Conservation (phyloP, 495 filamentous ascomycete genomes). For the Elasticomyces elasticus region DNA sequence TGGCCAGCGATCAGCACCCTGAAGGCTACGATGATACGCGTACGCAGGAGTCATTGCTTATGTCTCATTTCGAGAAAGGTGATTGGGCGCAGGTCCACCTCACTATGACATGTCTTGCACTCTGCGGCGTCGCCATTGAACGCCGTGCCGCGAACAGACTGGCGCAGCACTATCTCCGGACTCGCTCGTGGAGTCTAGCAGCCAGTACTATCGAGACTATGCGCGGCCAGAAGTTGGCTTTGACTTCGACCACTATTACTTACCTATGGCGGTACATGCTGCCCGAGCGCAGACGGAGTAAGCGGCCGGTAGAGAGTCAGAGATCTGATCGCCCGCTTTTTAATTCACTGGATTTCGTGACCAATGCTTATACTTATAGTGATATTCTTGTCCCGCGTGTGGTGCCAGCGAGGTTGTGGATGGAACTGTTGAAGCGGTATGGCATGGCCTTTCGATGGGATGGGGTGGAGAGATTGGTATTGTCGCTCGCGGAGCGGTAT, state of each 20-base stretch:
- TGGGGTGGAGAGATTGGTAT: conserved; percentile 34
- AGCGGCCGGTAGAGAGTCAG: not conserved
- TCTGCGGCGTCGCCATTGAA: conserved; percentile 19
- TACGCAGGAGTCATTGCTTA: conserved; percentile 48
- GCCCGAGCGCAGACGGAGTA: conserved; percentile 7
- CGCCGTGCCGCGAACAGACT: conserved; percentile 35
- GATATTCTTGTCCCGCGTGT: conserved; percentile 27
- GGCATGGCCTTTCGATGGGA: conserved; percentile 37
- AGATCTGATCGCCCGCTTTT: not conserved
- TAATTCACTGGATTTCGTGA: conserved; percentile 26
- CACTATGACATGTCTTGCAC: conserved; percentile 41
- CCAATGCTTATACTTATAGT: conserved; percentile 29
- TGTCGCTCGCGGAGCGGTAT: conserved; percentile 17
- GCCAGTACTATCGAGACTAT: conserved; percentile 6
- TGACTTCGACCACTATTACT: conserved; percentile 2
- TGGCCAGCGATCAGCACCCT: conserved; percentile 64
- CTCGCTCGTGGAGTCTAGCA: conserved; percentile 11
- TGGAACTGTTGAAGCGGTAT: conserved; percentile 39
- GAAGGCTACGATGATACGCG: conserved; percentile 56
- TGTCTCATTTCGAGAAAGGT: conserved; percentile 38
- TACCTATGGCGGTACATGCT: conserved; percentile 7
- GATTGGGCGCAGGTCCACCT: conserved; percentile 46
- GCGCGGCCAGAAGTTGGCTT: not conserved
- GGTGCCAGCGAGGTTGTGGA: conserved; percentile 36
- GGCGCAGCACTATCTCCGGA: conserved; percentile 29